A percentile compares a stretch with the other conserved stretches of the same genome.
Evolutionary conservation across 768 basidiomycete genomes (phyloP).

Genomic region (Clathrus columnatus): DNA sequence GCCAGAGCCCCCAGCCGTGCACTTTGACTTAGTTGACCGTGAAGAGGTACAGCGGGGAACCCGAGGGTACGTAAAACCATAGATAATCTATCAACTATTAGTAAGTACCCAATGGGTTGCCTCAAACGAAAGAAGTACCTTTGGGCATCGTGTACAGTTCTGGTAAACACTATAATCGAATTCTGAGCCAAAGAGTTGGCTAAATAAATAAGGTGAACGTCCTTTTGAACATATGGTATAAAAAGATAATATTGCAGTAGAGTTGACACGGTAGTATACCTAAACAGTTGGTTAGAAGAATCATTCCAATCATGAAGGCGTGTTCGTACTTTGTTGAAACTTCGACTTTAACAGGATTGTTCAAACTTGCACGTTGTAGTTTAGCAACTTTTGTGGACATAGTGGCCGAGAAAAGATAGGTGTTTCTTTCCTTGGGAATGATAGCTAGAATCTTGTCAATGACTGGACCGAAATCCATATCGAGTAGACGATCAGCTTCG

Average conservation of each 20-base stretch:
- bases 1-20: conserved; percentile 85
- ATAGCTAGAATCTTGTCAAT: conserved; percentile 96
- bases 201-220: conserved; percentile 82
- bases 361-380: conserved; percentile 86
- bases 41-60: conserved; percentile 91
- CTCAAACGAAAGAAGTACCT: conserved; percentile 33
- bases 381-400: conserved; percentile 99
- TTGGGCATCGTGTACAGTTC: conserved; percentile 91
- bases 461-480: conserved; percentile 92
- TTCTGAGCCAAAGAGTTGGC: conserved; percentile 84
- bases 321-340: conserved; percentile 77
- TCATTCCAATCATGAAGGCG: background rate
- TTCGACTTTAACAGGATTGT: conserved; percentile 89
- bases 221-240: conserved; percentile 86
- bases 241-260: conserved; percentile 94
- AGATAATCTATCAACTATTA: conserved; percentile 46
- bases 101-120: background rate
- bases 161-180: conserved; percentile 92
- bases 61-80: conserved; percentile 86
- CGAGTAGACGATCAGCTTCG: conserved; percentile 90
- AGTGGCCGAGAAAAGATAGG: conserved; percentile 95
- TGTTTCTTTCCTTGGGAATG: conserved; percentile 88
- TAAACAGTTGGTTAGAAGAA: conserved; percentile 21
- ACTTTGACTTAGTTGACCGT: conserved; percentile 91
- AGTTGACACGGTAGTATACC: conserved; percentile 95